Conservation (phyloP, 1,139 yeast species). For the Magnusiomyces magnusii region DNA sequence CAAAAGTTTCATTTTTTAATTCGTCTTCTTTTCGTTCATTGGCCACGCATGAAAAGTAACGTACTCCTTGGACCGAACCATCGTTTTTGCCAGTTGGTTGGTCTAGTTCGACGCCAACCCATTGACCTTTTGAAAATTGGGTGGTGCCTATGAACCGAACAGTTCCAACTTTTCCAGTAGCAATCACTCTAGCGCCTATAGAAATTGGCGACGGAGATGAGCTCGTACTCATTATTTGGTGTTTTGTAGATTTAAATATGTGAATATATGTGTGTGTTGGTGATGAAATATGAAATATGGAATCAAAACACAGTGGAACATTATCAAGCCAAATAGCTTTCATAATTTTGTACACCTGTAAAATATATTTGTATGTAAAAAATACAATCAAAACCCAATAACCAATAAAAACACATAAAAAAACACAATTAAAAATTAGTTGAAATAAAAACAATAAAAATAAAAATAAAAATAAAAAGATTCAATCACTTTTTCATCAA, state of each 20-base stretch:
- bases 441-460: too few relatives aligned
- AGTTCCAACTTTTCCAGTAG: conserved; percentile 23
- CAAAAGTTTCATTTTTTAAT: conserved; percentile 33
- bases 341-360: too few relatives aligned
- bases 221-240: background rate
- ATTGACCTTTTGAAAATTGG: conserved; percentile 46
- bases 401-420: too few relatives aligned
- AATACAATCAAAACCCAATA: too few relatives aligned
- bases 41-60: conserved; percentile 47
- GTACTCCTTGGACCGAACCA: conserved; percentile 54
- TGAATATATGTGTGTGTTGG: background rate
- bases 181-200: conserved; percentile 17
- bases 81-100: conserved; percentile 57
- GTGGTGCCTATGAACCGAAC: conserved; percentile 41
- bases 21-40: conserved; percentile 12
- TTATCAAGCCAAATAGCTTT: too few relatives aligned
- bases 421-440: too few relatives aligned
- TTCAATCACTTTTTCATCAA: background rate
- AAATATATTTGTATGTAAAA: too few relatives aligned
- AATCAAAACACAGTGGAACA: too few relatives aligned
- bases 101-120: conserved; percentile 67
- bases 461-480: too few relatives aligned
- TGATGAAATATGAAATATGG: too few relatives aligned
- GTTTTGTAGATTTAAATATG: background rate
- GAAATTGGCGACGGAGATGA: background rate